Base-by-base conservation (phyloP, 1,284 basidiomycete species). In the Leccinum fuscescens region DNA sequence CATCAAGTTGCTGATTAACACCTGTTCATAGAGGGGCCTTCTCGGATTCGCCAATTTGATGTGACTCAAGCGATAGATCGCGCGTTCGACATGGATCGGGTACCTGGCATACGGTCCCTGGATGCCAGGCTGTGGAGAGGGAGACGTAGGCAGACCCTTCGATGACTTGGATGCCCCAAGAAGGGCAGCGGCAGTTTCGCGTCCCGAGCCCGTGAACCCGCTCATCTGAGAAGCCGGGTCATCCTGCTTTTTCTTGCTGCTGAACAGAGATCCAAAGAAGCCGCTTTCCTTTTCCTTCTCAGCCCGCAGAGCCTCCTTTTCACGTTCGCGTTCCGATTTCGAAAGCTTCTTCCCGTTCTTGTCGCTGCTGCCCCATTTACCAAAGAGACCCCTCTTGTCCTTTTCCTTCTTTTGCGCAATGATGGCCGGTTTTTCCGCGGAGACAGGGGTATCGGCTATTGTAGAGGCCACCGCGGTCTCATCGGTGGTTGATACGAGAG, bases 31-130 rank as follows among this genome's bases (percentile, higher is more conserved):
- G 15, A 99, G 81, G 17, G 97, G 95, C 49, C 96, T 82, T 56
- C 97, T 84, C 9, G 96, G 96, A 75, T 99, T 98, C 24, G 97
- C 96, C 50, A 99, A 82, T 77, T 99, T 99, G 81, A 99, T 98
- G 73, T 99, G 96, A 73, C 92, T 95, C 55, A 99, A 80, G 56
- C 96, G 83, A 77, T 99, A 99, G 56, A 99, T 96, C 2, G 96
- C 96, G 24, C 96, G 86, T 76, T 99, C 96, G 66, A 99, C 94
- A 71, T 98, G 96, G 64, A 99, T 97, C 7, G 96, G 97, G 72
- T 98, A 96, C 62, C 96, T 87, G 56, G 90, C 83, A 70, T 87
- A 92, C 62, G 82, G 83, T 69, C 90, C 82, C 67, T 85, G 76
- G 68, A 86, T 78, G 72, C 76, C 79, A 65, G 73, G 76, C 15